Percentiles rank a stretch among this genome's conserved stretches.
phyloP scores from a whole-genome alignment of 352 stramenopile genomes.

The Phytophthora citricola region DNA sequence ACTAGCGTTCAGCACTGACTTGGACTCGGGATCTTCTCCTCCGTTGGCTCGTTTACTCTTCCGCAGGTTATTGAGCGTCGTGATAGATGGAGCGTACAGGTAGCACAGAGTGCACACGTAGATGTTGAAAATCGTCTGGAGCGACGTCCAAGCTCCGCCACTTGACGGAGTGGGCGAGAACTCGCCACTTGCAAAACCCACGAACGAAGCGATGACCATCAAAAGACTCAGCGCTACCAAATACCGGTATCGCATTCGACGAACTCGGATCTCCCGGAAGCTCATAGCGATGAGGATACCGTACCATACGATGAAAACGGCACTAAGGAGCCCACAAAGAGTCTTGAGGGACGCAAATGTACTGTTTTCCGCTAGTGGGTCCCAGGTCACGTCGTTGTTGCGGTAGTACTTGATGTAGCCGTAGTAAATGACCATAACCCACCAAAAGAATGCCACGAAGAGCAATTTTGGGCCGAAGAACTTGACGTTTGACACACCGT shows the following conservation, averaged over 20 bases:
- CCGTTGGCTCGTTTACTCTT: slow-evolving; percentile 25
- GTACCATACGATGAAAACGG: slow-evolving; percentile 64
- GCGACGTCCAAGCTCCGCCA: slow-evolving; percentile 57
- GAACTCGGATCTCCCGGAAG: slow-evolving; percentile 49
- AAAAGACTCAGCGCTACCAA: slow-evolving; percentile 51
- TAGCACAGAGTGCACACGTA: slow-evolving; percentile 69
- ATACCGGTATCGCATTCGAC: slow-evolving; percentile 57
- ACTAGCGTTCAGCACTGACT: slow-evolving; percentile 10
- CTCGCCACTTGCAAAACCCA: slow-evolving; percentile 44
- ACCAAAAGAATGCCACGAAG: slow-evolving; percentile 61
- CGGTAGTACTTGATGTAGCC: slow-evolving; percentile 71
- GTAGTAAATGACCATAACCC: slow-evolving; percentile 59
- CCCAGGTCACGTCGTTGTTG: slow-evolving; percentile 62
- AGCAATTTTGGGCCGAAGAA: slow-evolving; percentile 65
- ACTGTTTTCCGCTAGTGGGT: slow-evolving; percentile 48
- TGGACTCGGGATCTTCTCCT: slow-evolving; percentile 15
- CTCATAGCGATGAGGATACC: slow-evolving; percentile 45
- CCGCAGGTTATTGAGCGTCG: slow-evolving; percentile 39
- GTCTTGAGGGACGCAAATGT: slow-evolving; percentile 47
- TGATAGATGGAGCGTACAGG: slow-evolving; percentile 56
- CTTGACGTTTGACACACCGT: slow-evolving; percentile 53
- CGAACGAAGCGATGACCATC: slow-evolving; percentile 59
- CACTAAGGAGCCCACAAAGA: slow-evolving; percentile 47
- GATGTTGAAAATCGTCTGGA: slow-evolving; percentile 63
- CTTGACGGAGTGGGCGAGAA: slow-evolving; percentile 56